Evolutionary conservation across 352 stramenopile species (phyloP).

Genomic region (Globisporangium spinosum): DNA sequence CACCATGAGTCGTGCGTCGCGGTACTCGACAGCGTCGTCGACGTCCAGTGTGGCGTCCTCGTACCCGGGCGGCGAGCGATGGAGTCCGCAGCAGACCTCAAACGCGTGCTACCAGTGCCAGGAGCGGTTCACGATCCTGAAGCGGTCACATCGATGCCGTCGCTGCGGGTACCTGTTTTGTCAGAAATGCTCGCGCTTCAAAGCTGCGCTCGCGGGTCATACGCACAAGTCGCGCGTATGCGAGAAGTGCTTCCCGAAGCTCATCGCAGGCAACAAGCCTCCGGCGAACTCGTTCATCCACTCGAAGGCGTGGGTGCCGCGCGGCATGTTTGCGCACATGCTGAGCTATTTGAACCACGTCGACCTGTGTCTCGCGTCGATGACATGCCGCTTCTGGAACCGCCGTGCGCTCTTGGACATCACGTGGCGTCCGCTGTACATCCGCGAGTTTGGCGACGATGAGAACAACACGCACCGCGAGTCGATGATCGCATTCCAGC

Average conservation of each 20-base stretch:
- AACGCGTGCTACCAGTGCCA: constrained; percentile 74
- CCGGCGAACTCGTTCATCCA: constrained; percentile 86
- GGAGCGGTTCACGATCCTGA: constrained; percentile 80
- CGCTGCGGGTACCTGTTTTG: constrained; percentile 81
- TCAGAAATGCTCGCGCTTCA: constrained; percentile 79
- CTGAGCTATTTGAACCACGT: constrained; percentile 86
- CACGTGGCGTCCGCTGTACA: constrained; percentile 82
- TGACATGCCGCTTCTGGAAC: constrained; percentile 87
- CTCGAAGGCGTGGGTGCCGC: constrained; percentile 81
- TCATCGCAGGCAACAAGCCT: constrained; percentile 62
- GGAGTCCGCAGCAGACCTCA: constrained; percentile 65
- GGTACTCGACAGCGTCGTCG: constrained; percentile 54
- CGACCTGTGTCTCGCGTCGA: constrained; percentile 76
- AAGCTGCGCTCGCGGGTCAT: constrained; percentile 69
- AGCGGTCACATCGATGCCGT: constrained; percentile 76
- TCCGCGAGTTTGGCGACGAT: constrained; percentile 79
- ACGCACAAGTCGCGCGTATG: constrained; percentile 85
- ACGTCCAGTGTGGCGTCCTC: constrained; percentile 32
- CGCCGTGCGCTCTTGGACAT: constrained; percentile 82
- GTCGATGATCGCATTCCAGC: constrained; percentile 84
- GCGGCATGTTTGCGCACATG: constrained; percentile 86
- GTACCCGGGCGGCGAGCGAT: constrained; percentile 44
- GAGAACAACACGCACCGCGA: constrained; percentile 74
- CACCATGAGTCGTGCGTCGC: constrained; percentile 46
- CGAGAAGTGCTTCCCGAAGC: constrained; percentile 83